Conservation (phyloP, 306 rosid species). For the Trifolium repens region DNA sequence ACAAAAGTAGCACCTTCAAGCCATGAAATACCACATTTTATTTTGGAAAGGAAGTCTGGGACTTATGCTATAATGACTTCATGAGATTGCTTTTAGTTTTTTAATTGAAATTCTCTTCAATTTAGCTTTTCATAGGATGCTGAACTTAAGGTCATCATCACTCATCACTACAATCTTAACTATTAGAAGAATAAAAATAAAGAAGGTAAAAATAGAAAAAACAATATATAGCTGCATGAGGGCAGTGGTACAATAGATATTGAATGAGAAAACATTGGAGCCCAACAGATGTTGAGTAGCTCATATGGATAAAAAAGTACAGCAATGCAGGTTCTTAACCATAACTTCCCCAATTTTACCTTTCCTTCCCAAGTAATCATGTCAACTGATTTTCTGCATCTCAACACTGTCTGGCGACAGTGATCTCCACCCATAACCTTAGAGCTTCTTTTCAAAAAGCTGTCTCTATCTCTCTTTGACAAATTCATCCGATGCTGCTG, state of each 20-base stretch:
- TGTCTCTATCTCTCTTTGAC: conserved; percentile 42
- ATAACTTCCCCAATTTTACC: conserved; percentile 64
- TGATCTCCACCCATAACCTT: conserved; percentile 47
- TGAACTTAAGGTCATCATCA: conserved; percentile 40
- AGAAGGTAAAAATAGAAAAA: conserved; percentile 28
- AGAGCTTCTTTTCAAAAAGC: conserved; percentile 45
- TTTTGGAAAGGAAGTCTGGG: conserved; percentile 38
- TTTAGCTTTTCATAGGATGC: conserved; percentile 37
- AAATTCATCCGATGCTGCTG: conserved; percentile 43
- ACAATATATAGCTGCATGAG: conserved; percentile 29
- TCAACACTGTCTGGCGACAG: conserved; percentile 49
- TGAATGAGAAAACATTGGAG: conserved; percentile 38
- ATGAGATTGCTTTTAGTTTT: conserved; percentile 16
- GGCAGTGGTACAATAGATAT: conserved; percentile 24
- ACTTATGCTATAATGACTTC: conserved; percentile 31
- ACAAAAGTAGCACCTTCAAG: conserved; percentile 20
- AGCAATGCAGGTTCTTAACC: conserved; percentile 49
- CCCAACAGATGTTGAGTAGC: conserved; percentile 47
- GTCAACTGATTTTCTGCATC: conserved; percentile 62
- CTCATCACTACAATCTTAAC: conserved; percentile 15
- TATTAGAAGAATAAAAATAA: conserved; percentile 16
- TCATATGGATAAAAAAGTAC: conserved; percentile 48
- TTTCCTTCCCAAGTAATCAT: conserved; percentile 60
- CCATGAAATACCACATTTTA: conserved; percentile 29
- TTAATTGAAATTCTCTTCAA: conserved; percentile 29